phyloP scores from a whole-genome alignment of 352 stramenopile genomes.

The Phytophthora meadii region DNA sequence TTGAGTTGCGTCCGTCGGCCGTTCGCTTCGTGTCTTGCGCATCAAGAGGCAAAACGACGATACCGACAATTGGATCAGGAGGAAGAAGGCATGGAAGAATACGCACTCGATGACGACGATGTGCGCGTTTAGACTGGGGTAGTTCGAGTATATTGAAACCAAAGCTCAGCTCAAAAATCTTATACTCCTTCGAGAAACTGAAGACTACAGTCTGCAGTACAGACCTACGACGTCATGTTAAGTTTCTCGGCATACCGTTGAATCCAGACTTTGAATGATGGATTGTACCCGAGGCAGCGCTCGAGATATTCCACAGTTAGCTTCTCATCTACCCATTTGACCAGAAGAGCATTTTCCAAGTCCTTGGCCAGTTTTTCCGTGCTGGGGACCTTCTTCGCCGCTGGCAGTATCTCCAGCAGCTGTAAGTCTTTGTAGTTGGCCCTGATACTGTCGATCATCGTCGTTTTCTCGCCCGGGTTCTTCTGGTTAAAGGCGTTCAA shows the following conservation, averaged over 20 bases:
- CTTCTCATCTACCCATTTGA: neutral
- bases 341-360: too few species aligned
- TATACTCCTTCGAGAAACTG: too few species aligned
- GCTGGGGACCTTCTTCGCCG: neutral
- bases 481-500: neutral
- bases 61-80: slow-evolving; percentile 48
- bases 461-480: neutral
- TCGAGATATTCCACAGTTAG: too few species aligned
- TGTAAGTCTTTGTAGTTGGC: neutral
- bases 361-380: too few species aligned
- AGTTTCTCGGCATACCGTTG: neutral
- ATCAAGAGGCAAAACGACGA: slow-evolving; percentile 34
- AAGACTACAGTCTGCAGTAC: too few species aligned
- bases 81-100: slow-evolving; percentile 49
- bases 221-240: neutral
- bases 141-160: too few species aligned
- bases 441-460: neutral
- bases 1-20: slow-evolving; percentile 40
- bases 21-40: slow-evolving; percentile 44
- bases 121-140: slow-evolving; percentile 23
- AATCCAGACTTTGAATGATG: neutral
- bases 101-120: slow-evolving; percentile 40
- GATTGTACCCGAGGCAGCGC: neutral
- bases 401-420: neutral
- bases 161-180: too few species aligned